phyloP scores from a whole-genome alignment of 768 basidiomycete genomes.

The Antrodiella citrinella region DNA sequence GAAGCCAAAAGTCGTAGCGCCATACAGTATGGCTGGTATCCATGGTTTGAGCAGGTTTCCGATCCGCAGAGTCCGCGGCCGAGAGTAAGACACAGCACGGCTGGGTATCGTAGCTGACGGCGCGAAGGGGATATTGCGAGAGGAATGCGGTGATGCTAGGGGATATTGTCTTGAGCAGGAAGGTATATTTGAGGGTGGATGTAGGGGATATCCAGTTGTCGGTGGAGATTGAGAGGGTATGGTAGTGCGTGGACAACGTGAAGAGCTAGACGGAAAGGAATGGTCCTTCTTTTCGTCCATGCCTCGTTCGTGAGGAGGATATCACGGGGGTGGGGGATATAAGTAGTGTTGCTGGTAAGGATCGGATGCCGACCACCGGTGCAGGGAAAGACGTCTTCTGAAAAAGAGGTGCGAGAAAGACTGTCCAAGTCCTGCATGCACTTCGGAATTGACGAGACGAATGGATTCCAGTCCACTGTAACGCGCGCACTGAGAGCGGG shows the following conservation, averaged over 20 bases:
- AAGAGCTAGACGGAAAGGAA: slow-evolving; percentile 4
- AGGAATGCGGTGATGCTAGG: slow-evolving; percentile 4
- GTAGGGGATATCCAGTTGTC: neutral
- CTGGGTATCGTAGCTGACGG: slow-evolving; percentile 7
- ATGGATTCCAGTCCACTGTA: neutral
- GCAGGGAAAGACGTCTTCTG: neutral
- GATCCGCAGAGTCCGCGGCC: slow-evolving; percentile 39
- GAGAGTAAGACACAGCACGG: slow-evolving; percentile 16
- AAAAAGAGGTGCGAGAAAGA: neutral
- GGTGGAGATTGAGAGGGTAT: slow-evolving; percentile 2
- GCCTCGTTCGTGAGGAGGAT: neutral
- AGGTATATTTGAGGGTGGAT: slow-evolving; percentile 6
- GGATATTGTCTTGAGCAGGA: slow-evolving; percentile 3
- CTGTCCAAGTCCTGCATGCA: neutral
- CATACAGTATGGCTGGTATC: slow-evolving; percentile 73
- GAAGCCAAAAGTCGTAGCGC: slow-evolving; percentile 68
- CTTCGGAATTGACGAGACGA: neutral
- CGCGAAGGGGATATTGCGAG: slow-evolving; percentile 4
- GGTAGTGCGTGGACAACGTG: slow-evolving; percentile 8
- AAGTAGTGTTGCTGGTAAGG: slow-evolving; percentile 9
- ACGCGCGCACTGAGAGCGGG: neutral
- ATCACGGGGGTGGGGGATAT: slow-evolving; percentile 2
- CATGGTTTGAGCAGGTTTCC: slow-evolving; percentile 59
- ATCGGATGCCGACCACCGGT: neutral
- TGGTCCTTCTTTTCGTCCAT: slow-evolving; percentile 2